Base-by-base conservation (phyloP, 2,329 filamentous ascomycete species). In the Elsinoe perseae region DNA sequence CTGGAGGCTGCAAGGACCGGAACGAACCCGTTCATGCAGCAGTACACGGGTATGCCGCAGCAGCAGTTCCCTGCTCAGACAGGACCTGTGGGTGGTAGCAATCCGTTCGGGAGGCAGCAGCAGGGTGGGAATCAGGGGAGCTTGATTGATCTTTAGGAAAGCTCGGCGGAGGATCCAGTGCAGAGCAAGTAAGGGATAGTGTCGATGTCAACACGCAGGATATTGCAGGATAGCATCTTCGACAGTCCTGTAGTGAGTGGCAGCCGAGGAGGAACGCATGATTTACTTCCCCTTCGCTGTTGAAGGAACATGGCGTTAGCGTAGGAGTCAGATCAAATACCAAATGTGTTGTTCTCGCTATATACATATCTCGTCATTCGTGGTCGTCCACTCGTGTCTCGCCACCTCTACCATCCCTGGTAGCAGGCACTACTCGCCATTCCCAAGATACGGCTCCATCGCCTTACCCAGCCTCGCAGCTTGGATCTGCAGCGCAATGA, bases 21-120 rank as follows among this genome's bases (percentile, higher is more conserved):
- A 28, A 93, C 82, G 75, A 97, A 97, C 68, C 93, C 93, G 0
- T 98, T 97, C 75, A 75, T 95, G 64, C 82, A 84, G 59, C 89
- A 95, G 68, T 93, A 86, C 65, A 95, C 89, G 0, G 89, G 89
- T 2, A 66, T 76, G 61, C 77, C 77, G 30, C 73, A 75, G 58
- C 60, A 63, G 57, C 62, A 65, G 56, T 61, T 62, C 38, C 62
- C 64, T 21, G 61, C 60, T 25, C 73, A 73, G 59, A 80, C 77
- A 10, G 78, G 77, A 3, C 76, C 76, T 14, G 76, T 71, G 3
- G 70, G 68, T 53, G 70, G 66, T n/a, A 74, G 66, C 62, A 83
- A 83, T 65, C 80, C 81, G 0, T 84, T 82, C 69, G 80, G 78
- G 48, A 64, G 66, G 57, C 66, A 66, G 57, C 74, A 77, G 55